Evolutionary conservation across 2,329 filamentous ascomycete species (phyloP).

Genomic region (Thelonectria discophora): DNA sequence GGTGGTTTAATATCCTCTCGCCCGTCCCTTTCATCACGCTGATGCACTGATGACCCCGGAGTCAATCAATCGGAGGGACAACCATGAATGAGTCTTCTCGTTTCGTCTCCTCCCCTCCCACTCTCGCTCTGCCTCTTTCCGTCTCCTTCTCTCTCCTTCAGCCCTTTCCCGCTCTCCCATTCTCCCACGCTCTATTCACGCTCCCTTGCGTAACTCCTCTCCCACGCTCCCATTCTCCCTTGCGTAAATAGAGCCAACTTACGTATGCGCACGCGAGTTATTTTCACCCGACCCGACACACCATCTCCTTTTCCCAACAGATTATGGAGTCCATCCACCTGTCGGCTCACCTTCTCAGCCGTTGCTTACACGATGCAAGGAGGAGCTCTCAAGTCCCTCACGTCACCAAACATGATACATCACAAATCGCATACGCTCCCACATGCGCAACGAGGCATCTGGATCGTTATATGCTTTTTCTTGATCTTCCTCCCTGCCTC

Average conservation of each 20-base stretch:
- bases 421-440: background rate
- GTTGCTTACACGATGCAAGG: background rate
- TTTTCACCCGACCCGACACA: background rate
- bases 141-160: no score
- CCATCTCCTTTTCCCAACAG: background rate
- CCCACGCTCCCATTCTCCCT: background rate
- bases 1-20: no score
- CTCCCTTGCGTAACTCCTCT: no score
- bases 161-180: no score
- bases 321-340: background rate
- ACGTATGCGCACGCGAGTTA: background rate
- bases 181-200: no score
- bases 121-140: background rate
- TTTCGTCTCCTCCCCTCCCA: background rate
- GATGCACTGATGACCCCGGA: no score
- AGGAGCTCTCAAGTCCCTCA: background rate
- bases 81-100: no score
- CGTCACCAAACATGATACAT: background rate
- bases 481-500: background rate
- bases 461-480: conserved; percentile 5
- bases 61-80: no score
- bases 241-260: background rate
- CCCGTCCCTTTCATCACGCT: no score
- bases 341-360: background rate
- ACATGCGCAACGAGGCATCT: background rate